Conservation (phyloP, 306 rosid species). For the Fragaria vesca region DNA sequence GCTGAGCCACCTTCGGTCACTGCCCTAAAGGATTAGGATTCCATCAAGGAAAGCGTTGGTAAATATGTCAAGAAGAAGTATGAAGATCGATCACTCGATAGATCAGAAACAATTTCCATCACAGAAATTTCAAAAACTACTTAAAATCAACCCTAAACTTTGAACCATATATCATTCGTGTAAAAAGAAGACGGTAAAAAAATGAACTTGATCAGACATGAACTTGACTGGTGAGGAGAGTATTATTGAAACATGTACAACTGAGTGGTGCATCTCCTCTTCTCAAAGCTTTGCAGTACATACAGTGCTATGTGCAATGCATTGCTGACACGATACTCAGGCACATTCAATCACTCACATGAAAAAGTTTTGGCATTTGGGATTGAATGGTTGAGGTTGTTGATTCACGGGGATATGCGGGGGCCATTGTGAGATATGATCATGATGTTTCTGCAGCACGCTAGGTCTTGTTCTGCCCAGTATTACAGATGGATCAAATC, state of each 20-base stretch:
- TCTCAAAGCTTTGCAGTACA: not conserved
- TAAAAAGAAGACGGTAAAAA: not conserved
- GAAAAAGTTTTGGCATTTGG: not conserved
- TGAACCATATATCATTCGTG: not conserved
- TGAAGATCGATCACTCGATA: too few species aligned
- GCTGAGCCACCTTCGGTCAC: too few species aligned
- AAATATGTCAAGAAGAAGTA: too few species aligned
- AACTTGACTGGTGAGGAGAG: not conserved
- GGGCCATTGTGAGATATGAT: not conserved
- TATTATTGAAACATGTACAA: not conserved
- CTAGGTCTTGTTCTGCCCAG: not conserved
- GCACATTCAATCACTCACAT: not conserved
- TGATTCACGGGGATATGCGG: not conserved
- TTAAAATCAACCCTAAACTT: not conserved
- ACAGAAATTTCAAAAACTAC: too few species aligned
- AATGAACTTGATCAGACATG: not conserved
- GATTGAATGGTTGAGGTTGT: slow-evolving; percentile 2
- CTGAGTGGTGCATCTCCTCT: not conserved
- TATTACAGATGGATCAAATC: not conserved
- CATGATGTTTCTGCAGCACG: not conserved
- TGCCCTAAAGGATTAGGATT: too few species aligned
- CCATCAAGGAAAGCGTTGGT: too few species aligned
- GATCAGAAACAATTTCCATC: too few species aligned
- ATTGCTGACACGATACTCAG: not conserved
- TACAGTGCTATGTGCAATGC: not conserved